Evolutionary conservation across 2,329 filamentous ascomycete species (phyloP), one percentile per base, ranked within the genome.

Genomic region (Cylindrodendrum hubeiense): DNA sequence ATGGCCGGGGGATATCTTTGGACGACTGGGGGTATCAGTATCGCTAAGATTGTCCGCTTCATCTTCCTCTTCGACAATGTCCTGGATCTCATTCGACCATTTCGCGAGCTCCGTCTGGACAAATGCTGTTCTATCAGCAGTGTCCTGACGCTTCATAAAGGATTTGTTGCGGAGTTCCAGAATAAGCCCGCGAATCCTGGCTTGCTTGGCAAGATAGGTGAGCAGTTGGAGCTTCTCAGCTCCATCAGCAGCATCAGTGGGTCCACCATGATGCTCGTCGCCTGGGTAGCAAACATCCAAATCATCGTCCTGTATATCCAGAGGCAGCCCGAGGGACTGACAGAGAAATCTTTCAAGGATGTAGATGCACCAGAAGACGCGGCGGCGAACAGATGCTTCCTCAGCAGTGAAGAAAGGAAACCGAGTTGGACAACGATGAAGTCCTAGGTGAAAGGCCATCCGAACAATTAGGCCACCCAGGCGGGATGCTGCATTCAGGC

Each of bases 321-420:
- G 76, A 0, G 87, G 87, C 0, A 88, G 77, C 0, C 87, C 87
- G 2, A 89, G 80, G 0, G 86, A 85, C 50, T 89, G 87, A 9
- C 84, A 87, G 0, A 89, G 77, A 60, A 87, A 84, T 49, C 87
- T 79, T 46, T 89, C 87, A 0, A 88, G 74, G 17, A 79, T 83
- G 52, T 89, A 89, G 0, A 88, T 81, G 1, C 84, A 84, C 86
- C 86, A 89, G 65, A 89, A 89, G 0, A 89, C 75, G 0, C 86
- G 80, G 15, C 84, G 82, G 2, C 87, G 81, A 33, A 86, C 80
- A 3, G 82, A 79, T 3, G 78, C 79, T 44, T 88, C 85, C 10
- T 80, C 75, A 1, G 73, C 60, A 0, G 78, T 82, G 67, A 89
- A 88, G 47, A 84, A 84, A 0, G 82, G 77, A 60, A 83, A 89